Percentiles rank a stretch among this genome's conserved stretches.
These are phyloP conservation scores for Alternaria sp. DNA, from an alignment of 2,329 filamentous ascomycete genomes.

Conservation along the genomic window DNA sequence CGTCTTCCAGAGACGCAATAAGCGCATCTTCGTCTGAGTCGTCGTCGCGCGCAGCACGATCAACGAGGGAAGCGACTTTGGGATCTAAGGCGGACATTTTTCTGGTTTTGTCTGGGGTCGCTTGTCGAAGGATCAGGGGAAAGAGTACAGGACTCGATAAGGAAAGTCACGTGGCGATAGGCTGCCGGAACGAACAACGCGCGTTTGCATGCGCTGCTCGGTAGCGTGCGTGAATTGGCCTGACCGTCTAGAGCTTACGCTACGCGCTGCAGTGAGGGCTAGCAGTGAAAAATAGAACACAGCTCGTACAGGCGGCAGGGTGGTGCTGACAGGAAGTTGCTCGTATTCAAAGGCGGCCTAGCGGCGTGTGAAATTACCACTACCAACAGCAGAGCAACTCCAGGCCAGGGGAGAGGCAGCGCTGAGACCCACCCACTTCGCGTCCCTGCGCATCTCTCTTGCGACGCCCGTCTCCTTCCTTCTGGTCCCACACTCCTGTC, in stretches of 20 bases:
- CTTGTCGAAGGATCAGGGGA: slow-evolving; percentile 25
- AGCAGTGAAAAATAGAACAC: slow-evolving; percentile 10
- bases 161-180: slow-evolving; percentile 24
- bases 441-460: slow-evolving; percentile 37
- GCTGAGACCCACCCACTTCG: slow-evolving; percentile 29
- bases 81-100: slow-evolving; percentile 57
- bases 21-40: slow-evolving; percentile 66
- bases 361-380: slow-evolving; percentile 37
- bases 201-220: not conserved
- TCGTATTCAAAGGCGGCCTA: slow-evolving; percentile 29
- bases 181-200: not conserved
- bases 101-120: slow-evolving; percentile 15
- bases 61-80: slow-evolving; percentile 59
- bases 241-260: not conserved
- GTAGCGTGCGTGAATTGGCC: not conserved
- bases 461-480: slow-evolving; percentile 26
- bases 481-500: slow-evolving; percentile 20
- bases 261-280: not conserved
- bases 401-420: slow-evolving; percentile 35
- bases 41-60: slow-evolving; percentile 47
- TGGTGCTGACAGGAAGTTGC: slow-evolving; percentile 25
- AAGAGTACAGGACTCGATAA: slow-evolving; percentile 15
- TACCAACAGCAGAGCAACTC: slow-evolving; percentile 16
- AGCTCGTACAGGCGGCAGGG: slow-evolving; percentile 8
- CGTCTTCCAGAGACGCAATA: slow-evolving; percentile 64